Conservation (phyloP, 805 yeast genomes). For the Grigorovia yakushimaensis region DNA sequence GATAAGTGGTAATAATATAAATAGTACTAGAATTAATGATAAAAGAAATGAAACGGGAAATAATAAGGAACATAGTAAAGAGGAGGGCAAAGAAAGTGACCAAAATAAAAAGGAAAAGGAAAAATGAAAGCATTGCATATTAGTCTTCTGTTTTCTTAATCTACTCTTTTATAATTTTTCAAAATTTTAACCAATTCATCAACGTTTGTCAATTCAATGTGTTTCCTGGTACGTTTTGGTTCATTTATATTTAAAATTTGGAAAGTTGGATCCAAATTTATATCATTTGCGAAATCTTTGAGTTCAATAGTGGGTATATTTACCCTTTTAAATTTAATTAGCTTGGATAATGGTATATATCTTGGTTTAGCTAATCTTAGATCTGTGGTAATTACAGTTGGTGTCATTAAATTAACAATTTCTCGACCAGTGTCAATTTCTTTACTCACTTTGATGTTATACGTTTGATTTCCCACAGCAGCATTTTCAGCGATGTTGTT, state of each 20-base stretch:
- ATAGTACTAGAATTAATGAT: too few relatives aligned
- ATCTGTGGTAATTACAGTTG: slow-evolving; percentile 85
- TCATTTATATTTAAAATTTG: slow-evolving; percentile 68
- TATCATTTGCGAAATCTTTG: slow-evolving; percentile 50
- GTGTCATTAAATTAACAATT: slow-evolving; percentile 65
- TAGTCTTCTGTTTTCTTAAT: background rate
- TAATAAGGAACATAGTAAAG: too few relatives aligned
- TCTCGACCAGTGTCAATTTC: slow-evolving; percentile 96
- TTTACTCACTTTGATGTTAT: slow-evolving; percentile 59
- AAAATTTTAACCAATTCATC: slow-evolving; percentile 75
- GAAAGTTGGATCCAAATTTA: slow-evolving; percentile 49
- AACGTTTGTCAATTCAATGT: slow-evolving; percentile 68
- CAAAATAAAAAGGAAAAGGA: background rate
- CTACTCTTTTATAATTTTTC: slow-evolving; percentile 47
- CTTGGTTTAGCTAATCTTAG: slow-evolving; percentile 91
- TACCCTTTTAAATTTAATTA: slow-evolving; percentile 98
- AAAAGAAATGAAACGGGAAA: background rate
- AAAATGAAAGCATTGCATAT: too few relatives aligned
- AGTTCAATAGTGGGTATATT: slow-evolving; percentile 52
- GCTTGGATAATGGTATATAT: slow-evolving; percentile 88
- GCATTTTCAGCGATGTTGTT: too few relatives aligned
- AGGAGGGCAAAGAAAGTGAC: background rate
- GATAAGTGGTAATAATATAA: slow-evolving; percentile 8
- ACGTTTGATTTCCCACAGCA: slow-evolving; percentile 43
- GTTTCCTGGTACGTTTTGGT: slow-evolving; percentile 76